Base-by-base conservation (phyloP, 2,329 filamentous ascomycete species). In the Talaromyces sp. region DNA sequence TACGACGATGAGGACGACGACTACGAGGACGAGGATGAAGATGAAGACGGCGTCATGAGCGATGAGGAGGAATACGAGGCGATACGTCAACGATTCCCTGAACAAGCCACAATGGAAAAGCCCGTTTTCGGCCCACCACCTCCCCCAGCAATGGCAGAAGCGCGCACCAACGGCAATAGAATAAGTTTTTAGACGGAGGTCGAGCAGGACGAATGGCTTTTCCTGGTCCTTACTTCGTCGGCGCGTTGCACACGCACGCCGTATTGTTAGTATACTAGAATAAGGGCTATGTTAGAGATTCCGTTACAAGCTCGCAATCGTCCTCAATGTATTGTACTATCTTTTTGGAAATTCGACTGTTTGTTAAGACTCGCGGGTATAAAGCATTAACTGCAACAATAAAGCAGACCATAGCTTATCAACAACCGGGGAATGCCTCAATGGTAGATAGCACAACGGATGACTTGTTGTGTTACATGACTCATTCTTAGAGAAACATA, bases 1-100 rank as follows among this genome's bases (percentile, higher is more conserved):
- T 84, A 85, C 68, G 83, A 85, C 56, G 82, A 85, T 63, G 82
- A 84, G 51, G 83, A 83, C 6, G 84, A 86, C 61, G 88, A 89
- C 70, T 84, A 86, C 31, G 86, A 84, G 64, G 87, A 81, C 54
- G 81, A 87, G 69, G 87, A 90, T 71, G 86, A 88, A 71, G 87
- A 90, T 72, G 86, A 87, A 66, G 86, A 86, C 66, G 84, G 84
- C 54, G 86, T 83, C 7, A 85, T 86, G 53, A 87, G 86, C 67
- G 86, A 85, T 67, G 83, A 64, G 22, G 64, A 83, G 63, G 86
- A 81, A 36, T 79, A 86, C 72, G 81, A 77, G 73, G 74, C 77
- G 69, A 82, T 74, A 68, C 78, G 68, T 34, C 56, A 71, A 63
- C 69, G 70, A 51, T 65, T 67, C 49, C 67, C 72, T 47, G 69